These are phyloP conservation scores for Venturia effusa DNA, from an alignment of 2,329 filamentous ascomycete genomes.

Conservation along the genomic window DNA sequence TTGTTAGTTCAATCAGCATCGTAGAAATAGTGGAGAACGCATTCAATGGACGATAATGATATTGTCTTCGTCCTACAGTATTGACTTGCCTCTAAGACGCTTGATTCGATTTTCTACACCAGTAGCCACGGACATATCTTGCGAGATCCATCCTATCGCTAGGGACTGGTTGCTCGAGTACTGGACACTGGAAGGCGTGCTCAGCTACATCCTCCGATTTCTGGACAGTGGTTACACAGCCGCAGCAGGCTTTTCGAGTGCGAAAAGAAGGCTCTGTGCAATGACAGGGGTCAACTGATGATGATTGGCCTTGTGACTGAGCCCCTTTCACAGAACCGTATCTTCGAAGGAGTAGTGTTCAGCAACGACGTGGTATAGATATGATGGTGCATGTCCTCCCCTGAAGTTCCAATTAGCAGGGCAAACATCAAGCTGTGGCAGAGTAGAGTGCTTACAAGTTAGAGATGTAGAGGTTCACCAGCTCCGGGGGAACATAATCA, in stretches of 20 bases:
- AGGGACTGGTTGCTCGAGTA: not conserved
- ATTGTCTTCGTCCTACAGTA: not conserved
- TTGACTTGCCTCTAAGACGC: not conserved
- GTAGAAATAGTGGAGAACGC: not conserved
- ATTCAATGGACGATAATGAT: not conserved
- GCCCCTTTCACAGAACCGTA: slow-evolving; percentile 36
- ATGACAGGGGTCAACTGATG: not conserved
- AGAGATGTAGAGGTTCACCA: slow-evolving; percentile 74
- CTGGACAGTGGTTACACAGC: not conserved
- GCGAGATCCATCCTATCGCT: not conserved
- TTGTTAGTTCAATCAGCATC: no score
- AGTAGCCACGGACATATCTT: not conserved
- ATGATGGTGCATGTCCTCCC: slow-evolving; percentile 58
- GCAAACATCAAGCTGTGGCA: slow-evolving; percentile 14
- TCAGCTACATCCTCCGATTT: not conserved
- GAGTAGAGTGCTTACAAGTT: slow-evolving; percentile 52
- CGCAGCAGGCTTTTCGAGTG: not conserved
- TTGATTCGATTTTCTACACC: not conserved
- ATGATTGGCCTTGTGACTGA: not conserved
- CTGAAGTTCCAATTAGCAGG: slow-evolving; percentile 26
- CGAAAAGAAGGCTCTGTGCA: not conserved
- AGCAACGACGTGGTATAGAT: slow-evolving; percentile 60
- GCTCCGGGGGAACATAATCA: slow-evolving; percentile 69
- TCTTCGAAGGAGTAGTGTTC: slow-evolving; percentile 70
- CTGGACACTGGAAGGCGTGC: not conserved